Evolutionary conservation across 371 early-diverging fungal genomes (phyloP).

Genomic region (Mucor mucedo): DNA sequence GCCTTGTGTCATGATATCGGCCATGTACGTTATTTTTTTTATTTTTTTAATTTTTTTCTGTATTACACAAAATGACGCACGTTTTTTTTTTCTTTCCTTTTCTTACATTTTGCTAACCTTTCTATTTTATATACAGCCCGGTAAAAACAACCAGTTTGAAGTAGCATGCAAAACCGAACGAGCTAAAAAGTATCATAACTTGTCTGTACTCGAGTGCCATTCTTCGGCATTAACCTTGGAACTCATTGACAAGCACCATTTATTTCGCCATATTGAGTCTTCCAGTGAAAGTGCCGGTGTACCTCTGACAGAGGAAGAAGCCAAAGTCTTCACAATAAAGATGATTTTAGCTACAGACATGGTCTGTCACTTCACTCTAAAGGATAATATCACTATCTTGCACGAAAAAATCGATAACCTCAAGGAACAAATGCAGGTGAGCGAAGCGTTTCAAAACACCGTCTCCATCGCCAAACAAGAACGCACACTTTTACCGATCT

Average conservation of each 20-base stretch:
- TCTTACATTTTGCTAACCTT: neutral
- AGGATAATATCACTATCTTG: conserved; percentile 55
- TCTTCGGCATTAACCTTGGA: conserved; percentile 73
- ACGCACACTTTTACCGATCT: conserved; percentile 4
- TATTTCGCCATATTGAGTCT: conserved; percentile 54
- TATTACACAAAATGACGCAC: too few relatives aligned
- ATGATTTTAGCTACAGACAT: conserved; percentile 89
- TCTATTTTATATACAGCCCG: conserved; percentile 64
- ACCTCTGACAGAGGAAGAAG: conserved; percentile 37
- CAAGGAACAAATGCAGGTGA: neutral
- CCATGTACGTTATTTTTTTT: conserved; percentile 69
- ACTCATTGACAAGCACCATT: conserved; percentile 70
- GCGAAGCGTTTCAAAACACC: neutral
- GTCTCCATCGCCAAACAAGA: neutral
- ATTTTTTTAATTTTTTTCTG: neutral
- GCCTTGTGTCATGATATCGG: conserved; percentile 90
- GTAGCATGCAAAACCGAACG: conserved; percentile 80
- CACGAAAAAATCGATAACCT: neutral
- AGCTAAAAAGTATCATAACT: conserved; percentile 67
- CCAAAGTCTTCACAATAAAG: conserved; percentile 54
- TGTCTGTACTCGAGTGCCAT: conserved; percentile 85
- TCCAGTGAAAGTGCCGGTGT: conserved; percentile 28
- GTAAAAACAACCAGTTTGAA: conserved; percentile 89
- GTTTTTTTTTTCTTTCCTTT: too few relatives aligned
- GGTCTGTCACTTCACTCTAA: conserved; percentile 79